phyloP scores from a whole-genome alignment of 2,329 filamentous ascomycete genomes.

The Cordyceps pruinosa region DNA sequence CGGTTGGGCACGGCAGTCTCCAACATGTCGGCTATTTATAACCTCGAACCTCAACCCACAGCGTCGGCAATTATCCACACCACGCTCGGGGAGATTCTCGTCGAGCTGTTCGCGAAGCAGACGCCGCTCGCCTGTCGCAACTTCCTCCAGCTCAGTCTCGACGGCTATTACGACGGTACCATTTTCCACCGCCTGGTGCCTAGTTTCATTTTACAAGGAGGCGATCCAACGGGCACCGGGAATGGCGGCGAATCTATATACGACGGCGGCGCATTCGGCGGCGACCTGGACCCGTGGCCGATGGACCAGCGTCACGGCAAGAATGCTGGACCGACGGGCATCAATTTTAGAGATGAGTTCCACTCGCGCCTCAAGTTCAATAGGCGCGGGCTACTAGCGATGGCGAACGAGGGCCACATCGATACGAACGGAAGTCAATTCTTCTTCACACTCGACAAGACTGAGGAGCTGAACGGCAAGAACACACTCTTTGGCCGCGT shows the following conservation, averaged over 20 bases:
- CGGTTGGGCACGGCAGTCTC: background rate
- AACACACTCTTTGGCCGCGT: constrained; percentile 93
- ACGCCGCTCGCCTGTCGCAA: constrained; percentile 86
- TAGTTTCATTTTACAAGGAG: constrained; percentile 88
- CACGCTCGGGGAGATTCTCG: constrained; percentile 76
- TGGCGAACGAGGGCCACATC: constrained; percentile 78
- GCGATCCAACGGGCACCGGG: constrained; percentile 88
- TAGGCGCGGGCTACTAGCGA: constrained; percentile 80
- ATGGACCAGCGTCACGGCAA: constrained; percentile 57
- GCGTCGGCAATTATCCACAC: constrained; percentile 89
- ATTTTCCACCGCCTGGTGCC: constrained; percentile 91
- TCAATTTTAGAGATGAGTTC: constrained; percentile 75
- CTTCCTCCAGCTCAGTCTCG: constrained; percentile 89
- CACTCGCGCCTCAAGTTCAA: constrained; percentile 92
- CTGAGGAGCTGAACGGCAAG: constrained; percentile 77
- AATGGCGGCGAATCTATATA: constrained; percentile 89
- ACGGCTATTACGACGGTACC: constrained; percentile 91
- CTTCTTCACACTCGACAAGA: constrained; percentile 84
- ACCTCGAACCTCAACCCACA: constrained; percentile 89
- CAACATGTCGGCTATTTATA: constrained; percentile 81
- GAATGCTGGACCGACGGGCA: constrained; percentile 52
- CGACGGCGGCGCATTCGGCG: constrained; percentile 70
- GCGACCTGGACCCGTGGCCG: constrained; percentile 64
- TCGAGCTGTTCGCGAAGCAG: constrained; percentile 94
- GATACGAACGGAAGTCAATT: constrained; percentile 93